Conservation (phyloP, 768 basidiomycete genomes). For the Lentinula detonsa region DNA sequence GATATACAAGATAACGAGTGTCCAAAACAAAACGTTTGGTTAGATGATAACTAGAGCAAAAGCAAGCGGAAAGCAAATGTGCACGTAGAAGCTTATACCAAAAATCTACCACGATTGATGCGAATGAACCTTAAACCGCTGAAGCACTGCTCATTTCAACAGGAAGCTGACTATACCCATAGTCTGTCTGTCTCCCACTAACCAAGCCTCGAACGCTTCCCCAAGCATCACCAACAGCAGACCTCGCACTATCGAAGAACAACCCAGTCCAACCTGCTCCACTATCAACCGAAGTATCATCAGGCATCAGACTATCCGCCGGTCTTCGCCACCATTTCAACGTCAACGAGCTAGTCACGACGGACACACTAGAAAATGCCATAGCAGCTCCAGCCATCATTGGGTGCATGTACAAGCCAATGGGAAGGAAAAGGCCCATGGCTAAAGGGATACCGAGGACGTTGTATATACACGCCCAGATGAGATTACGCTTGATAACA, state of each 20-base stretch:
- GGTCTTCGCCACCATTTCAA: constrained; percentile 84
- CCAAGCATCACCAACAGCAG: constrained; percentile 33
- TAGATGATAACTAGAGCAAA: background rate
- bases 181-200: constrained; percentile 29
- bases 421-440: constrained; percentile 93
- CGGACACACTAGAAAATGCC: constrained; percentile 96
- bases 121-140: background rate
- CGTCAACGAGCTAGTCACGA: constrained; percentile 84
- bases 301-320: constrained; percentile 62
- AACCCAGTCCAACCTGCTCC: constrained; percentile 36
- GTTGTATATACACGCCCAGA: constrained; percentile 97
- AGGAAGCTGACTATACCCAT: constrained; percentile 67
- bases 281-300: constrained; percentile 33
- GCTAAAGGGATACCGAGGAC: constrained; percentile 91
- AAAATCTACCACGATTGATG: no score
- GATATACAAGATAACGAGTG: background rate
- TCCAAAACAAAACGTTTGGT: background rate
- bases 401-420: constrained; percentile 90
- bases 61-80: background rate
- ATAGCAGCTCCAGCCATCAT: constrained; percentile 99
- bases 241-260: constrained; percentile 42
- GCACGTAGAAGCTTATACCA: background rate
- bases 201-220: constrained; percentile 35
- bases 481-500: constrained; percentile 86
- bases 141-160: constrained; percentile 49